These are phyloP conservation scores for Rhazya stricta DNA, from an alignment of 257 asterid species.

Conservation along the genomic window DNA sequence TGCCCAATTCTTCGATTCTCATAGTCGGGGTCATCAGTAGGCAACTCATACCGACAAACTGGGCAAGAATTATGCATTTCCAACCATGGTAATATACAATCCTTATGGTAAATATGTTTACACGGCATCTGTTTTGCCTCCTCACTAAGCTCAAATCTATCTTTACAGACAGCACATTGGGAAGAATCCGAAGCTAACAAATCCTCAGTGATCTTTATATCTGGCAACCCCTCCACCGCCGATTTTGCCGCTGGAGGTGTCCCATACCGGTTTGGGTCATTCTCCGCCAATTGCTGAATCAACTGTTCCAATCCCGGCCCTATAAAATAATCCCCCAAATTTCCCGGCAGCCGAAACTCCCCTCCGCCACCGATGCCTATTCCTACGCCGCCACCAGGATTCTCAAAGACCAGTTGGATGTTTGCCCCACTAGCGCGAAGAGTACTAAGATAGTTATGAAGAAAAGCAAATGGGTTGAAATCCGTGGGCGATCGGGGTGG, in stretches of 20 bases:
- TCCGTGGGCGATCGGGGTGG: conserved; percentile 47
- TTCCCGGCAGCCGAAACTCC: conserved; percentile 41
- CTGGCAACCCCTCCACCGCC: conserved; percentile 64
- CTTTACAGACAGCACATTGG: conserved; percentile 87
- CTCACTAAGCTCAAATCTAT: conserved; percentile 56
- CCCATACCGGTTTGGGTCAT: conserved; percentile 81
- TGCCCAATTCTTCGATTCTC: conserved; percentile 50
- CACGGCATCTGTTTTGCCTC: conserved; percentile 79
- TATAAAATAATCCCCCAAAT: conserved; percentile 67
- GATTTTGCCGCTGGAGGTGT: conserved; percentile 85
- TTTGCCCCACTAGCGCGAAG: conserved; percentile 57
- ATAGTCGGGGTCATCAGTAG: conserved; percentile 84
- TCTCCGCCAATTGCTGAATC: conserved; percentile 82
- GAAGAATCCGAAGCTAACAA: conserved; percentile 57
- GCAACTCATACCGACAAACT: conserved; percentile 77
- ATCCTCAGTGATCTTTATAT: conserved; percentile 41
- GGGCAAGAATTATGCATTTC: conserved; percentile 94
- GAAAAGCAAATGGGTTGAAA: conserved; percentile 56
- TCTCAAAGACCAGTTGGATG: conserved; percentile 61
- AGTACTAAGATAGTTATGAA: conserved; percentile 40
- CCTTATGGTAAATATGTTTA: conserved; percentile 81
- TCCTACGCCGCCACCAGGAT: conserved; percentile 38
- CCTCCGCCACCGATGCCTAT: conserved; percentile 23
- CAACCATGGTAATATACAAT: conserved; percentile 84
- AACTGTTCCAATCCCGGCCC: conserved; percentile 84